These are phyloP conservation scores for Cyberlindnera saturnus DNA, from an alignment of 805 yeast genomes.

Conservation along the genomic window DNA sequence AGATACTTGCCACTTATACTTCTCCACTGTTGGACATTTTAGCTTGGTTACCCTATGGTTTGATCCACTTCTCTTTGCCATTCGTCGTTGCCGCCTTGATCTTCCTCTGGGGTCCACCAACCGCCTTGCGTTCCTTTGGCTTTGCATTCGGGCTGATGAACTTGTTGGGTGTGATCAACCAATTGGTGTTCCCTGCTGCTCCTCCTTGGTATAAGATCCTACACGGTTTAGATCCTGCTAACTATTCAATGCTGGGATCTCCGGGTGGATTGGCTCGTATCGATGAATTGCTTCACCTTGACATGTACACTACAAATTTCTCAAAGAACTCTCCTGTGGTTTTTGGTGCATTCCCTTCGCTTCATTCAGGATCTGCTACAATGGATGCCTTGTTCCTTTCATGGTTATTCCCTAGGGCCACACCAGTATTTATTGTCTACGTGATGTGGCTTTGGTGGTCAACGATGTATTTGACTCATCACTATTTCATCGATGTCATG, in stretches of 20 bases:
- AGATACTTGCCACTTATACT: conserved; percentile 71
- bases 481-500: conserved; percentile 87
- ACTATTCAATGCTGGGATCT: conserved; percentile 85
- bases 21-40: conserved; percentile 64
- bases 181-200: conserved; percentile 84
- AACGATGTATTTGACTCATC: conserved; percentile 96
- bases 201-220: conserved; percentile 94
- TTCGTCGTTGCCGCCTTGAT: conserved; percentile 74
- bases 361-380: conserved; percentile 91
- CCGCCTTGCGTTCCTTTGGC: conserved; percentile 73
- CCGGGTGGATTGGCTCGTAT: conserved; percentile 94
- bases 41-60: conserved; percentile 95
- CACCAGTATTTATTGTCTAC: conserved; percentile 64
- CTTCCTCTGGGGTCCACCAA: conserved; percentile 90
- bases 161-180: conserved; percentile 75
- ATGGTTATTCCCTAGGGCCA: conserved; percentile 70
- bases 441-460: conserved; percentile 98
- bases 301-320: conserved; percentile 78
- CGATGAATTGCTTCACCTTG: conserved; percentile 70
- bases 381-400: conserved; percentile 86
- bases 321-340: conserved; percentile 79
- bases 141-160: conserved; percentile 96
- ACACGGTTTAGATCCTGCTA: conserved; percentile 84
- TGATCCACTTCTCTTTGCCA: conserved; percentile 86
- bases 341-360: conserved; percentile 85